Conservation (phyloP, 1,284 basidiomycete species). For the Leucoagaricus sp. region DNA sequence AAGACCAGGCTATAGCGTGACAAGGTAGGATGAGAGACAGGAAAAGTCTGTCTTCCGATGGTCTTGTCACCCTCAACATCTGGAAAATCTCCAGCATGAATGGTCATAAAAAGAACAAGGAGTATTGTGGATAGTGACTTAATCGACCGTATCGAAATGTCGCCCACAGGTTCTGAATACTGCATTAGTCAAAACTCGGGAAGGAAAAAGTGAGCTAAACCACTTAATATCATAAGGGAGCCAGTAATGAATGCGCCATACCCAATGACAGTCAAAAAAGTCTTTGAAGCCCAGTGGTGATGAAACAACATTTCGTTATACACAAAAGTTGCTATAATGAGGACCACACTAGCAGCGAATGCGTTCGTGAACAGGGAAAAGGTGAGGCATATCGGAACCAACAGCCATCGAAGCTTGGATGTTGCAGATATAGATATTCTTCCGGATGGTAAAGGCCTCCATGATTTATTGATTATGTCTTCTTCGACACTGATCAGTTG, state of each 20-base stretch:
- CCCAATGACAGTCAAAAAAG: conserved; percentile 36
- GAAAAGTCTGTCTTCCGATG: conserved; percentile 40
- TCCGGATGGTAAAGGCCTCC: conserved; percentile 44
- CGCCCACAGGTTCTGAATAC: too few species aligned
- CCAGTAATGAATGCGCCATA: conserved; percentile 6
- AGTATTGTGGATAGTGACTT: not conserved
- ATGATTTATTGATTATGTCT: conserved; percentile 44
- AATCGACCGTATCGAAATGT: not conserved
- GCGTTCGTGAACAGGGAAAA: conserved; percentile 30
- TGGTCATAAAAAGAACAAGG: conserved; percentile 29
- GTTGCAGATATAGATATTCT: conserved; percentile 37
- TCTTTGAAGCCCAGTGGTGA: conserved; percentile 33
- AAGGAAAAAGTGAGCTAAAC: too few species aligned
- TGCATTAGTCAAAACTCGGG: too few species aligned
- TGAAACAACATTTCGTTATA: conserved; percentile 33
- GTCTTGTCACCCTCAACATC: conserved; percentile 40
- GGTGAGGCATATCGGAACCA: conserved; percentile 31
- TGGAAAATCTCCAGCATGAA: conserved; percentile 41
- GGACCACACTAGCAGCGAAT: conserved; percentile 25
- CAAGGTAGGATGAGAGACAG: conserved; percentile 32
- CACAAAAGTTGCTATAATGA: conserved; percentile 29
- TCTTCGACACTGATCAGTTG: conserved; percentile 40
- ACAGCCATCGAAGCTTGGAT: conserved; percentile 34
- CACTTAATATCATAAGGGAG: not conserved
- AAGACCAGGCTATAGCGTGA: conserved; percentile 27